Base-by-base conservation (phyloP, 257 asterid species). In the Solanum chiquidenum region DNA sequence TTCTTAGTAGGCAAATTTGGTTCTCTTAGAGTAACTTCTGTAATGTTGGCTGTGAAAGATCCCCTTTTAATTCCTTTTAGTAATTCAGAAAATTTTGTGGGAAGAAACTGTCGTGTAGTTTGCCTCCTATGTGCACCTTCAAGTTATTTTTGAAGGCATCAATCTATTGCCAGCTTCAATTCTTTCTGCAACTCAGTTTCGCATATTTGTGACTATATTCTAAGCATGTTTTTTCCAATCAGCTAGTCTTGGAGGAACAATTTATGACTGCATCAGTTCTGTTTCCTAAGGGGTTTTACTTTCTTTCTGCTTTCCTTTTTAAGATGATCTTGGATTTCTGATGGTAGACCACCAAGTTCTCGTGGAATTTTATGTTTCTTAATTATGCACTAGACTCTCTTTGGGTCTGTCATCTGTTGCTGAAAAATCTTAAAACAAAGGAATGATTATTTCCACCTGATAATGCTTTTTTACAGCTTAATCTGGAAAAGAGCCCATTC, bases 401-500 rank as follows among this genome's bases (percentile, higher is more conserved):
- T 49, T 80, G 66, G 66, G 18, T 80, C 85, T 44, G 10, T 80
- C 80, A 73, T 73, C 40, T 80, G 68, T 46, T 80, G 66, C 66
- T 44, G 34, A 79, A 79, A 44, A 46, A 80, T 46, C 40, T 46
- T 80, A 46, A 40, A 80, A 27, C 66, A 14, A 80, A 29, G 13
- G 66, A 80, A 14, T 80, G 38, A 80, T 46, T 80, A 27, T 16
- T 80, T 44, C 85, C 25, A 27, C 68, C 66, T 46, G 37, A 49
- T 46, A 25, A 25, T 80, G 10, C 18, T 14, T 44, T 80, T 25
- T 46, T 80, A 16, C 93, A 94, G 97, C 97, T 94, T 29, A 94
- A 94, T 90, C 87, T 91, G 42, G 93, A 91, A 55, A 94, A 93
- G 90, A 94, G 97, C 84, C 95, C 97, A 60, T 94, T 94, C 88